Evolutionary conservation across 2,329 filamentous ascomycete species (phyloP), one percentile per base, ranked within the genome.

Genomic region (Calonectria crousiana): DNA sequence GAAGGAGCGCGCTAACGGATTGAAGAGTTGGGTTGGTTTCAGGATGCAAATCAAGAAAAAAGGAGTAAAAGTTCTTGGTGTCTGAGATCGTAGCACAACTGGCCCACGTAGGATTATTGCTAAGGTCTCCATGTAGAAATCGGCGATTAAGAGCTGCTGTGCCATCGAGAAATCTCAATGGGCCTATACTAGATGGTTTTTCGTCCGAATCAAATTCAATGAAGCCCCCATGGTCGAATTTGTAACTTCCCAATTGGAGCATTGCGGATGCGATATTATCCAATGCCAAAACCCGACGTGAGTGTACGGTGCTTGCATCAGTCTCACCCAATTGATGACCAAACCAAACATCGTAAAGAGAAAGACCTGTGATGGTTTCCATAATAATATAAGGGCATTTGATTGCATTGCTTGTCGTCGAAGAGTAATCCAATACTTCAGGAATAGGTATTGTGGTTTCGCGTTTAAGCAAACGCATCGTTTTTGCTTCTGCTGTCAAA

Each of bases 331-430:
- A 8, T 4, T 36, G 20, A 8, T 71, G 34, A 3, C 69, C 62
- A 14, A 69, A 73, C 71, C 67, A 73, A 14, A 73, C 49, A 1
- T 73, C 66, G 8, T 73, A 36, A 13, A 73, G 32, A 3, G 71
- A 52, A 6, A 28, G 32, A 1, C 71, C 67, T 14, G 51, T 26
- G 11, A 73, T 62, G 18, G 26, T 34, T 3, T 67, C 66, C 51
- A 69, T 60, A 1, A 73, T 14, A 4, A 73, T 69, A 30, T 69
- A 73, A 13, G 71, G 60, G 41, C 58, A 73, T 14, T n/a, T 11
- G 14, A 73, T 38, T 1, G 5, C 3, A 23, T 69, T 69, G 6
- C 34, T 18, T 5, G 60, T 44, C 0, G 66, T 66, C 2, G 71
- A 14, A 20, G 71, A 73, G 20, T 69, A 69, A 32, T 23, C 60